Evolutionary conservation across 768 basidiomycete species (phyloP), one percentile per base, ranked within the genome.

Genomic region (Boletus subparvulus): DNA sequence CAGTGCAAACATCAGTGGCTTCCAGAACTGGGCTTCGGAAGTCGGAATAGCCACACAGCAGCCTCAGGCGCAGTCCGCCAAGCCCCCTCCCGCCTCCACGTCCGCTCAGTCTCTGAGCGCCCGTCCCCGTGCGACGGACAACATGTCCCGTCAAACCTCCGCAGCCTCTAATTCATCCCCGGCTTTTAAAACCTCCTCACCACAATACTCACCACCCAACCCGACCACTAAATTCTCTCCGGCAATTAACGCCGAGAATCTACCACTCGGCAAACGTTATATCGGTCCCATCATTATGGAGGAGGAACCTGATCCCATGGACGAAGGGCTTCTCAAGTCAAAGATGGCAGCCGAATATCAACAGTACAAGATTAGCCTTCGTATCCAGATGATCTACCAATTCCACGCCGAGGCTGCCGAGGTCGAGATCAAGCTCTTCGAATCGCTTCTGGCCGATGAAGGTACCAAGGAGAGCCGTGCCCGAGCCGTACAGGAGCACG

Each of bases 361-460:
- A 2, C 62, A 65, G 42, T 72, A 62, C 39, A 72, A 73, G 56
- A 48, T 70, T 39, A 54, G 66, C 36, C 64, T 72, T 17, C 72
- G 71, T 7, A 72, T 73, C 6, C 69, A 72, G 58, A 72, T 72
- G 70, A 72, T 72, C 30, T 64, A 71, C 52, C 56, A 72, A 11
- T 72, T 72, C 57, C 70, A 72, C 26, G 61, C 58, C 3, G 65
- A 66, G 54, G 70, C 70, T 2, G 68, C 69, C 8, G 54, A 65
- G 14, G 55, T 69, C 56, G 70, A 72, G 54, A 66, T 73, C 32
- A 65, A 65, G 41, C 68, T 73, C 19, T 61, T 73, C 16, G 62
- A 66, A 43, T 61, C 47, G 1, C 69, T 72, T 28, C 49, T 69
- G n/a, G 50, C 64, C 0, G 56, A 47, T 40, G 43, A 69, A 24